Evolutionary conservation across 768 basidiomycete species (phyloP).

Genomic region (Pholiota microspora): DNA sequence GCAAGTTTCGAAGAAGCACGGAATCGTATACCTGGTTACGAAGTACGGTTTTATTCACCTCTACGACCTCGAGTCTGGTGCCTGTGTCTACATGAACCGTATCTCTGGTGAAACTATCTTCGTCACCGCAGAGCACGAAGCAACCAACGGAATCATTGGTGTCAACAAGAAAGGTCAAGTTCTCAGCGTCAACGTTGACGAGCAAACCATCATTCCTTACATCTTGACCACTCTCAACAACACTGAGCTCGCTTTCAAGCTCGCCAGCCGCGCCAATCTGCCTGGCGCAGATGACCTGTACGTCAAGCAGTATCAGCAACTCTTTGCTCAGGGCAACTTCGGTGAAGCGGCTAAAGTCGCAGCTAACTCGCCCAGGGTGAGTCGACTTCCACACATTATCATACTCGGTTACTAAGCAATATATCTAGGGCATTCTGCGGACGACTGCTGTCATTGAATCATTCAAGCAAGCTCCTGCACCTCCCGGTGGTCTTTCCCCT

Average conservation of each 20-base stretch:
- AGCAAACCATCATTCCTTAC: slow-evolving; percentile 94
- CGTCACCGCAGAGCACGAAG: slow-evolving; percentile 95
- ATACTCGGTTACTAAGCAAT: slow-evolving; percentile 1
- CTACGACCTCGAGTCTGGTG: slow-evolving; percentile 95
- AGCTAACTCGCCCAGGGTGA: slow-evolving; percentile 90
- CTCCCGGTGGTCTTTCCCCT: slow-evolving; percentile 87
- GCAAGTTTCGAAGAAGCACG: slow-evolving; percentile 97
- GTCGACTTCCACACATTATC: slow-evolving; percentile 16
- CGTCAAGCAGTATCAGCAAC: slow-evolving; percentile 87
- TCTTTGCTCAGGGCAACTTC: slow-evolving; percentile 87
- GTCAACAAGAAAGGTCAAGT: slow-evolving; percentile 99
- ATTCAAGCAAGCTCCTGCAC: slow-evolving; percentile 93
- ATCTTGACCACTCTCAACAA: slow-evolving; percentile 93
- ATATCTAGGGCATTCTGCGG: slow-evolving; percentile 80
- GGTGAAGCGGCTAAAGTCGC: slow-evolving; percentile 96
- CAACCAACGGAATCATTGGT: slow-evolving; percentile 93
- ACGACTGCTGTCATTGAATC: slow-evolving; percentile 95
- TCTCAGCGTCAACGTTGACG: slow-evolving; percentile 94
- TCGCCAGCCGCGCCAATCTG: slow-evolving; percentile 92
- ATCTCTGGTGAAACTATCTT: slow-evolving; percentile 99
- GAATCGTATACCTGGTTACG: slow-evolving; percentile 95
- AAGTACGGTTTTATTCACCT: slow-evolving; percentile 99
- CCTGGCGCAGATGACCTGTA: slow-evolving; percentile 98
- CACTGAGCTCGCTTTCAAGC: slow-evolving; percentile 95
- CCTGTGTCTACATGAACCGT: slow-evolving; percentile 99